A percentile compares a stretch with the other conserved stretches of the same genome.
These are phyloP conservation scores for Malassezia caprae DNA, from an alignment of 1,284 basidiomycete species.

Conservation along the genomic window DNA sequence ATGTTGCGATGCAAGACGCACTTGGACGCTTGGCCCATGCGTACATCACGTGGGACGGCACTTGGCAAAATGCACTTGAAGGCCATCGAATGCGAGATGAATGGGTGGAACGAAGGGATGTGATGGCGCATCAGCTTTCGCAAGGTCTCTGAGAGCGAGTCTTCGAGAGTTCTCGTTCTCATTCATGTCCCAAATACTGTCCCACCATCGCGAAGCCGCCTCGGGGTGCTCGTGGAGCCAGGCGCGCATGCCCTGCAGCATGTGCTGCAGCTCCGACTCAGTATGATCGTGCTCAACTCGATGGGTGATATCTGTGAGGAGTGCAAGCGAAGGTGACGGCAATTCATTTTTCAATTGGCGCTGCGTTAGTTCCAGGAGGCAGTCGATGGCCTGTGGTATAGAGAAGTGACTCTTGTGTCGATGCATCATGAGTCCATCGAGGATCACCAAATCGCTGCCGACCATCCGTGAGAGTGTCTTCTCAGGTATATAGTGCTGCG, in stretches of 20 bases:
- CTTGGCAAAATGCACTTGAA: slow-evolving; percentile 21
- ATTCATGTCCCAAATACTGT: slow-evolving; percentile 26
- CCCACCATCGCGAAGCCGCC: neutral
- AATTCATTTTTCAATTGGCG: slow-evolving; percentile 7
- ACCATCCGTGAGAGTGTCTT: slow-evolving; percentile 21
- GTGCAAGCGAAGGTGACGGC: slow-evolving; percentile 22
- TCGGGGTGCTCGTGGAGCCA: slow-evolving; percentile 17
- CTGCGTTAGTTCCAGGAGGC: slow-evolving; percentile 1
- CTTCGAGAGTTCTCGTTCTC: slow-evolving; percentile 18
- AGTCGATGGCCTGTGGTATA: slow-evolving; percentile 34
- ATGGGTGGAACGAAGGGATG: slow-evolving; percentile 21
- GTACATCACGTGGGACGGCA: neutral
- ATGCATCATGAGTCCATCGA: slow-evolving; percentile 38
- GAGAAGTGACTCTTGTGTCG: slow-evolving; percentile 37
- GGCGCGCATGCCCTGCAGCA: slow-evolving; percentile 20
- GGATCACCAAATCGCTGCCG: slow-evolving; percentile 29
- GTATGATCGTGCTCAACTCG: slow-evolving; percentile 30
- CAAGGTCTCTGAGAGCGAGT: neutral
- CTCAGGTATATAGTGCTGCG: slow-evolving; percentile 27
- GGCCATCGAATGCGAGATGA: slow-evolving; percentile 30
- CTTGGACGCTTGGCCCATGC: neutral
- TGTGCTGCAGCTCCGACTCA: slow-evolving; percentile 15
- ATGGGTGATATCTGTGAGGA: slow-evolving; percentile 41
- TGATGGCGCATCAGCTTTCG: neutral
- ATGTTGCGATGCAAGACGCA: neutral